phyloP scores from a whole-genome alignment of 371 early-diverging fungal genomes.

The Capillidium heterosporum region DNA sequence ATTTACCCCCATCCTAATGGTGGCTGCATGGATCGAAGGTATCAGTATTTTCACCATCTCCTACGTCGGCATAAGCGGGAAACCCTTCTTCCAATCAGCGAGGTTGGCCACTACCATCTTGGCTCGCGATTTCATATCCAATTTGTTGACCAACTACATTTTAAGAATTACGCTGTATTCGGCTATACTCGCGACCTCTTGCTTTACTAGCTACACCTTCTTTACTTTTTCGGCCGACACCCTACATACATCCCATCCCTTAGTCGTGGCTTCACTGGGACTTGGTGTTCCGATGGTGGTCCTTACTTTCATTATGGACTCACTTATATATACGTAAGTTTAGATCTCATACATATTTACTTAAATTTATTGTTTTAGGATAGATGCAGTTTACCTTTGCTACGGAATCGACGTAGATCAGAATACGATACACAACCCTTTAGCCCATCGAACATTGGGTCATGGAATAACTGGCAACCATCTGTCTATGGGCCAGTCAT shows the following conservation, averaged over 20 bases:
- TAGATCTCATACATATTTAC: background rate
- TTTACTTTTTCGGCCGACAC: slow-evolving; percentile 1
- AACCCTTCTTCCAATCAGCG: slow-evolving; percentile 1
- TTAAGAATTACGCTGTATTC: slow-evolving; percentile 2
- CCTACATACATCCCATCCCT: background rate
- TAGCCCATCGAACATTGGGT: background rate
- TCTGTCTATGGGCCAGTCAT: too few relatives aligned
- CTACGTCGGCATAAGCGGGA: slow-evolving; percentile 4
- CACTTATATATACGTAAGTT: slow-evolving; percentile 2
- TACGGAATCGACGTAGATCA: slow-evolving; percentile 2
- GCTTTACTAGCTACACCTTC: background rate
- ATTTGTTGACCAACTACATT: background rate
- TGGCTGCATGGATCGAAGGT: background rate
- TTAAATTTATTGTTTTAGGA: background rate
- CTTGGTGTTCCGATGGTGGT: background rate
- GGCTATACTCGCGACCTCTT: background rate
- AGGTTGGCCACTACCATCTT: background rate
- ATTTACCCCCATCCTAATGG: background rate
- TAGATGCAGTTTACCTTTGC: slow-evolving; percentile 5
- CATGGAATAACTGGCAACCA: too few relatives aligned
- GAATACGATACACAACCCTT: background rate
- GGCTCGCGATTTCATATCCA: background rate
- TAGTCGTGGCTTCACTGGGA: background rate
- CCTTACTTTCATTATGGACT: slow-evolving; percentile 1
- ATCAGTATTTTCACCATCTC: slow-evolving; percentile 4